Conservation (phyloP, 192 early-diverging fungal genomes). For the Backusella luteola region DNA sequence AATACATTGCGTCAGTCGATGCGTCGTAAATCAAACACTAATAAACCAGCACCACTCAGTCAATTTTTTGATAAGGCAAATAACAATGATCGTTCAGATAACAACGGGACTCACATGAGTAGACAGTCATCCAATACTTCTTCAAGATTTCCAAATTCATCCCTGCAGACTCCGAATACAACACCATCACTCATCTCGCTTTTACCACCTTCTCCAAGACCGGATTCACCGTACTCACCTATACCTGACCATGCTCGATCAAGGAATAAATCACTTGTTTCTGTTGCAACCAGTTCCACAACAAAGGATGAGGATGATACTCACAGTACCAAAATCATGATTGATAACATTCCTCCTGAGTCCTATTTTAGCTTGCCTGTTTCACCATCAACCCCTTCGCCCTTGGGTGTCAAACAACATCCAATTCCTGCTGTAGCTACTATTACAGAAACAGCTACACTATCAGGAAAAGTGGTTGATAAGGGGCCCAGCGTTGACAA, state of each 20-base stretch:
- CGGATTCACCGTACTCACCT: not conserved
- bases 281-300: not conserved
- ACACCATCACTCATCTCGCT: not conserved
- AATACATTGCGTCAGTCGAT: conserved; percentile 20
- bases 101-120: conserved; percentile 7
- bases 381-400: not conserved
- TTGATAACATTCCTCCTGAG: conserved; percentile 1
- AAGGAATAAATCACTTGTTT: not conserved
- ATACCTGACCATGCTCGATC: not conserved
- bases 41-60: not conserved
- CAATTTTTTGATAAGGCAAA: conserved; percentile 4
- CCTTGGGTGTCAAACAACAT: not conserved
- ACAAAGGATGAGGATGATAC: not conserved
- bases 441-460: not conserved
- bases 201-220: conserved; percentile 7
- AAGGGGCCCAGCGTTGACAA: not conserved
- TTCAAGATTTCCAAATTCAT: conserved; percentile 10
- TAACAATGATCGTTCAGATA: not conserved
- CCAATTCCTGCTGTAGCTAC: not conserved
- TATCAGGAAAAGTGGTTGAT: not conserved
- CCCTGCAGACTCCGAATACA: conserved; percentile 15
- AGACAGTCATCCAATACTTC: conserved; percentile 4
- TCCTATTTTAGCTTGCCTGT: conserved; percentile 9
- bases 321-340: conserved; percentile 14
- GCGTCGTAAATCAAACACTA: conserved; percentile 12